A percentile compares a stretch with the other conserved stretches of the same genome.
phyloP scores from a whole-genome alignment of 2,329 filamentous ascomycete species.

The Fusarium subtropicale region DNA sequence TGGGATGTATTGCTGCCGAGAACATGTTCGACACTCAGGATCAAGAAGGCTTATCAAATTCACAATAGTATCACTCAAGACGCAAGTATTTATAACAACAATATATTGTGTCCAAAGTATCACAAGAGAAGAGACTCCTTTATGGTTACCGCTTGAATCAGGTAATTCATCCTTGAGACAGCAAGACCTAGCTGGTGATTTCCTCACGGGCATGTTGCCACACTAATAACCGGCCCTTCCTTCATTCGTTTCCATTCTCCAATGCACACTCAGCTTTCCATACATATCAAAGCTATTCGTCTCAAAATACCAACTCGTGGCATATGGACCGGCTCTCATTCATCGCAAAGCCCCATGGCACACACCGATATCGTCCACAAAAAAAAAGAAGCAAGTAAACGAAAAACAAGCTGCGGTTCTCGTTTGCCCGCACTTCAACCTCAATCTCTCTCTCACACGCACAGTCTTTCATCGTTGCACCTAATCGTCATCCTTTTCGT shows the following conservation, averaged over 20 bases:
- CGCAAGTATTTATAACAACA: neutral
- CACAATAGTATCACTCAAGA: neutral
- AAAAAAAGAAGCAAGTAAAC: neutral
- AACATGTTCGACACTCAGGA: neutral
- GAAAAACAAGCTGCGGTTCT: neutral
- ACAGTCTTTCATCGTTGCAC: neutral
- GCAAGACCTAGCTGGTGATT: neutral
- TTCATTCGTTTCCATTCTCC: neutral
- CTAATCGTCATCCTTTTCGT: slow-evolving; percentile 5
- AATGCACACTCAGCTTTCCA: neutral
- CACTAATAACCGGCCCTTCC: neutral
- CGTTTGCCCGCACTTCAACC: neutral
- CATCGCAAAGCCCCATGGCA: neutral
- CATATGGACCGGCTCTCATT: neutral
- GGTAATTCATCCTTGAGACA: neutral
- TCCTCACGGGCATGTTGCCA: neutral
- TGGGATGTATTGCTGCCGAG: neutral
- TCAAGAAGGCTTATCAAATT: neutral
- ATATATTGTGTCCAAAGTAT: neutral
- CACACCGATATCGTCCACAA: neutral
- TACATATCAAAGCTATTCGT: neutral
- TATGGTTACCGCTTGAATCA: neutral
- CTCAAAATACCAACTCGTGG: neutral
- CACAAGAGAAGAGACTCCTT: neutral
- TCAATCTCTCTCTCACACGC: neutral